phyloP scores from a whole-genome alignment of 129 eudicot species.

The Escallonia herrerae region DNA sequence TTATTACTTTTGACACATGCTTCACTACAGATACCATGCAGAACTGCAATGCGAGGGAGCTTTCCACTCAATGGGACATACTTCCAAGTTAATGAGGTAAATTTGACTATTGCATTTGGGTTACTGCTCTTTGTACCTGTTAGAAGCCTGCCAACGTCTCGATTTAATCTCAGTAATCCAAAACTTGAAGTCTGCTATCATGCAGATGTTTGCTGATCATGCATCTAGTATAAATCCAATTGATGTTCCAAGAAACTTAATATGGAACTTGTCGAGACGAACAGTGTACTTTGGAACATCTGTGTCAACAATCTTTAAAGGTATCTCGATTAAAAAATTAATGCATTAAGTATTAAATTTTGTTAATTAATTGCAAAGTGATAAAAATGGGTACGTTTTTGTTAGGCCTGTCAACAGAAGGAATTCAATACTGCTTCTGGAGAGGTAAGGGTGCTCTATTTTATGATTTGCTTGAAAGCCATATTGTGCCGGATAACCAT shows the following conservation, averaged over 20 bases:
- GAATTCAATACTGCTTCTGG: conserved; percentile 86
- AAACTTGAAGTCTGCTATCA: conserved; percentile 4
- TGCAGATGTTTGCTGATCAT: conserved; percentile 94
- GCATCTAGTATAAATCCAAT: conserved; percentile 78
- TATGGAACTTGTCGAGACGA: conserved; percentile 74
- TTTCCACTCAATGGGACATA: conserved; percentile 97
- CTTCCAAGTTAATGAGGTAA: conserved; percentile 97
- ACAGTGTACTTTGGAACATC: conserved; percentile 90
- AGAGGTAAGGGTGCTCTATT: conserved; percentile 46
- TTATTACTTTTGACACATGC: neutral
- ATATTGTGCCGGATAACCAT: neutral
- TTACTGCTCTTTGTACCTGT: neutral
- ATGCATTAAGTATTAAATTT: neutral
- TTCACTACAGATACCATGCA: conserved; percentile 74
- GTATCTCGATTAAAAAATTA: conserved; percentile 27
- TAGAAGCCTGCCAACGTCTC: too few relatives aligned
- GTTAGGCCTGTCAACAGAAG: conserved; percentile 67
- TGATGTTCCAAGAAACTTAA: conserved; percentile 58
- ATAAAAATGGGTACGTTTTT: conserved; percentile 12
- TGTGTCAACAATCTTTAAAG: conserved; percentile 75
- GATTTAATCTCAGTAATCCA: neutral
- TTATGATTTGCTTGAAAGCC: neutral
- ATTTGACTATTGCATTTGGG: neutral
- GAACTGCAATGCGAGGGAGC: conserved; percentile 97
- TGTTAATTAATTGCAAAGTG: neutral